Conservation (phyloP, 169 alveolate species). For the Cryptosporidium sp. region DNA sequence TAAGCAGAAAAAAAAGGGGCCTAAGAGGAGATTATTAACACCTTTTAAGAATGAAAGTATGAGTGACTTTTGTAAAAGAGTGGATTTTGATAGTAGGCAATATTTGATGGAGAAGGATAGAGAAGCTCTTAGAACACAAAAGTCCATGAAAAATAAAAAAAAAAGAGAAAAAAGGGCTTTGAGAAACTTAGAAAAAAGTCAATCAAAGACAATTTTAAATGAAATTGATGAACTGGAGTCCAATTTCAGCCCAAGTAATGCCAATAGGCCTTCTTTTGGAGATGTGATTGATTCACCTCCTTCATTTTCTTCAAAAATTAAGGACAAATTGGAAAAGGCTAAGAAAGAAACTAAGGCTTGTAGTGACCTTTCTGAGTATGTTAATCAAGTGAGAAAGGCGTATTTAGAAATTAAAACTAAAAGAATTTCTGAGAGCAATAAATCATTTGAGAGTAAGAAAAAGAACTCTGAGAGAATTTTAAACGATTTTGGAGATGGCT, state of each 20-base stretch:
- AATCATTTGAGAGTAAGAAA: background rate
- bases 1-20: background rate
- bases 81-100: constrained; percentile 21
- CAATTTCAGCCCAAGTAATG: background rate
- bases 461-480: background rate
- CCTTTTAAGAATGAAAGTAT: constrained; percentile 45
- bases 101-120: constrained; percentile 44
- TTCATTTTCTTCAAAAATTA: constrained; percentile 15
- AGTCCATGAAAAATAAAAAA: constrained; percentile 23
- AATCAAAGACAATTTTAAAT: background rate
- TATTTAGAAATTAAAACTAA: constrained; percentile 22
- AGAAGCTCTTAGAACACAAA: constrained; percentile 24
- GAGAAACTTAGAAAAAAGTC: constrained; percentile 8
- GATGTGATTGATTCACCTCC: constrained; percentile 58
- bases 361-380: constrained; percentile 28
- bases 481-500: constrained; percentile 38
- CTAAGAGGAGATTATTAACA: constrained; percentile 10
- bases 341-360: constrained; percentile 27
- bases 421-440: constrained; percentile 9
- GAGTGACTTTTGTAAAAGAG: constrained; percentile 52
- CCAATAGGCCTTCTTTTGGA: constrained; percentile 44
- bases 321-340: constrained; percentile 34
- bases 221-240: background rate
- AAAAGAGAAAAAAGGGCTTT: constrained; percentile 47
- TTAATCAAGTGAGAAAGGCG: constrained; percentile 46